Percentiles rank a stretch among this genome's conserved stretches.
These are phyloP conservation scores for Pholiota conissans DNA, from an alignment of 768 basidiomycete genomes.

Conservation along the genomic window DNA sequence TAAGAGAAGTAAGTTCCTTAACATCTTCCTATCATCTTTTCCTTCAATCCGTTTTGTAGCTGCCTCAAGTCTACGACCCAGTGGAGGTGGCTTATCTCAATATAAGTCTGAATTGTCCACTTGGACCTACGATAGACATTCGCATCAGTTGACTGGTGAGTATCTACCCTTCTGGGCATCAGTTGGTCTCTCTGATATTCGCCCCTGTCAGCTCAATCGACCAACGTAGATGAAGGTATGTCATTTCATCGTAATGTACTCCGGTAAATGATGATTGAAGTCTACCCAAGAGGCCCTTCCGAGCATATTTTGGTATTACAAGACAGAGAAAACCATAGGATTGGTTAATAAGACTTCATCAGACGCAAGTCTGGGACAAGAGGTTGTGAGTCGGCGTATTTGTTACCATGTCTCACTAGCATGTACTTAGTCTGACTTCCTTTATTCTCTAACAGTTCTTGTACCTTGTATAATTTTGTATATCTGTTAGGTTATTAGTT, in stretches of 20 bases:
- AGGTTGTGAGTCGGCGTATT: constrained; percentile 1
- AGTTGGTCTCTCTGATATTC: not conserved
- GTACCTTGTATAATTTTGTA: not conserved
- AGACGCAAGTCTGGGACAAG: not conserved
- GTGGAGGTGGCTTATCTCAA: not conserved
- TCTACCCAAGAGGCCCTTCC: not conserved
- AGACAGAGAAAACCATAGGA: not conserved
- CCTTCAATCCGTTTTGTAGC: too few relatives aligned
- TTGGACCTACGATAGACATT: not conserved
- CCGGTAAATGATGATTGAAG: too few relatives aligned
- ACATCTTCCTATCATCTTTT: not conserved
- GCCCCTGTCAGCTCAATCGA: not conserved
- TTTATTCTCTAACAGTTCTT: not conserved
- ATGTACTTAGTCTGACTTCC: too few relatives aligned
- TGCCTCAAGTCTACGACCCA: not conserved
- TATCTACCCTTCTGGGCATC: not conserved
- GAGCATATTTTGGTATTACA: not conserved
- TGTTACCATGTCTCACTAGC: too few relatives aligned
- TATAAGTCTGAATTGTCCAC: not conserved
- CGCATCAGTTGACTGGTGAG: not conserved
- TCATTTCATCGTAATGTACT: too few relatives aligned
- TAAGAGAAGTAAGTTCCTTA: not conserved
- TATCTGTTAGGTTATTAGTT: not conserved
- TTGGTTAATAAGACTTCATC: not conserved
- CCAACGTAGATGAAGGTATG: not conserved